These are phyloP conservation scores for Cadophora luteo-olivacea DNA, from an alignment of 2,329 filamentous ascomycete genomes.

Conservation along the genomic window DNA sequence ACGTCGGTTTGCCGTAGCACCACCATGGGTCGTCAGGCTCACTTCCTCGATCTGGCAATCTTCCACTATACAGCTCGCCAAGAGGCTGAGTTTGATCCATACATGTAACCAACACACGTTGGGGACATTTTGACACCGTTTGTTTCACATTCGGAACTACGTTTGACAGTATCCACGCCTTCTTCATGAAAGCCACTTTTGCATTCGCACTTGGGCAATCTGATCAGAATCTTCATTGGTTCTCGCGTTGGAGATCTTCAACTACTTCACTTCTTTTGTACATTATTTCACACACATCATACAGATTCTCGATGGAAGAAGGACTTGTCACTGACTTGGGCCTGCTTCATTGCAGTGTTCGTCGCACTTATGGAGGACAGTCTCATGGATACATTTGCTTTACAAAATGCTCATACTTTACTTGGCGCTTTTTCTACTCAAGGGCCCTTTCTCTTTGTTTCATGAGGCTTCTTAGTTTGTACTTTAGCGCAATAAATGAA, in stretches of 20 bases:
- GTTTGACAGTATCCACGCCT: conserved; percentile 12
- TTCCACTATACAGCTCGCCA: conserved; percentile 35
- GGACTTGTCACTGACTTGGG: neutral
- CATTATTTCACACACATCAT: conserved; percentile 7
- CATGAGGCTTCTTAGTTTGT: neutral
- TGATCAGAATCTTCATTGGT: conserved; percentile 17
- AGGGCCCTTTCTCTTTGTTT: neutral
- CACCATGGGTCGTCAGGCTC: conserved; percentile 22
- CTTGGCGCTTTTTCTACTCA: neutral
- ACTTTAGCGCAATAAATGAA: neutral
- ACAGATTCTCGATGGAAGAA: neutral
- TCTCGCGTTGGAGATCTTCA: conserved; percentile 19
- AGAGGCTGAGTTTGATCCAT: conserved; percentile 35
- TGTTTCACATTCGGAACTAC: neutral
- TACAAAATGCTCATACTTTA: neutral
- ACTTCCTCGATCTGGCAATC: conserved; percentile 38
- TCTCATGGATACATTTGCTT: conserved; percentile 11
- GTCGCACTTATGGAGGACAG: neutral
- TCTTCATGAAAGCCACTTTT: conserved; percentile 7
- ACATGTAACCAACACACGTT: neutral
- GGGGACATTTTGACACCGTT: neutral
- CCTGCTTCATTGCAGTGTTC: neutral
- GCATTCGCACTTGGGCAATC: conserved; percentile 18
- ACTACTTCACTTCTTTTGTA: neutral
- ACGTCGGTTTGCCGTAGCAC: conserved; percentile 33